phyloP scores from a whole-genome alignment of 495 filamentous ascomycete species.

The Neurospora sp. region DNA sequence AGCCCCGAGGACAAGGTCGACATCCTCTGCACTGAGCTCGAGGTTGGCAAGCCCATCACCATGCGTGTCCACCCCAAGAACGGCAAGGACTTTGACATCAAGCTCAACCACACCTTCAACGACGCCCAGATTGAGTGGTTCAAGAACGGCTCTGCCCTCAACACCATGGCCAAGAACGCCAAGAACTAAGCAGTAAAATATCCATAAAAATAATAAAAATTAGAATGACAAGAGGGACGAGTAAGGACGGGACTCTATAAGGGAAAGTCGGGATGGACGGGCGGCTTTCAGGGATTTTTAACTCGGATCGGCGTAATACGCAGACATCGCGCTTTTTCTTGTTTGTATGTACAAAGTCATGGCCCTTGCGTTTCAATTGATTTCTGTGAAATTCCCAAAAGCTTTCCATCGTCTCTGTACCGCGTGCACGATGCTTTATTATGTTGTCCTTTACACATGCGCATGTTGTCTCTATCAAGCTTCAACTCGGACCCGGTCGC shows the following conservation, averaged over 20 bases:
- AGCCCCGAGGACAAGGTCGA: conserved; percentile 86
- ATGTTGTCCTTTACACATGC: neutral
- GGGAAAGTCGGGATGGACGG: conserved; percentile 7
- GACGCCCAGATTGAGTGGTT: conserved; percentile 96
- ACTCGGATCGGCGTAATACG: conserved; percentile 24
- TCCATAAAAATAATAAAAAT: conserved; percentile 7
- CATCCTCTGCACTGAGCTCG: conserved; percentile 80
- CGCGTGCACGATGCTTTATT: neutral
- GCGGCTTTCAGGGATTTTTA: conserved; percentile 17
- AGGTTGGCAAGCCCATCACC: conserved; percentile 88
- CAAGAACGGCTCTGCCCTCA: conserved; percentile 89
- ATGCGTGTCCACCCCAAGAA: conserved; percentile 84
- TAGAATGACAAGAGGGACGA: conserved; percentile 8
- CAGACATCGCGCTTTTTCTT: conserved; percentile 12
- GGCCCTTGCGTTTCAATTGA: conserved; percentile 25
- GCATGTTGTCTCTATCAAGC: neutral
- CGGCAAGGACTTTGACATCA: conserved; percentile 65
- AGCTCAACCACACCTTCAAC: conserved; percentile 94
- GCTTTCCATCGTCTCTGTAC: neutral
- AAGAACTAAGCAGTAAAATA: conserved; percentile 15
- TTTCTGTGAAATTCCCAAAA: conserved; percentile 1
- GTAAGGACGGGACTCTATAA: conserved; percentile 4
- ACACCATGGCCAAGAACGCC: conserved; percentile 83
- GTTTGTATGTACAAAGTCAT: conserved; percentile 27
- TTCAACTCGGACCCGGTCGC: neutral